Conservation (phyloP, 2,329 filamentous ascomycete species). For the Chrysoporthe austroafricana region DNA sequence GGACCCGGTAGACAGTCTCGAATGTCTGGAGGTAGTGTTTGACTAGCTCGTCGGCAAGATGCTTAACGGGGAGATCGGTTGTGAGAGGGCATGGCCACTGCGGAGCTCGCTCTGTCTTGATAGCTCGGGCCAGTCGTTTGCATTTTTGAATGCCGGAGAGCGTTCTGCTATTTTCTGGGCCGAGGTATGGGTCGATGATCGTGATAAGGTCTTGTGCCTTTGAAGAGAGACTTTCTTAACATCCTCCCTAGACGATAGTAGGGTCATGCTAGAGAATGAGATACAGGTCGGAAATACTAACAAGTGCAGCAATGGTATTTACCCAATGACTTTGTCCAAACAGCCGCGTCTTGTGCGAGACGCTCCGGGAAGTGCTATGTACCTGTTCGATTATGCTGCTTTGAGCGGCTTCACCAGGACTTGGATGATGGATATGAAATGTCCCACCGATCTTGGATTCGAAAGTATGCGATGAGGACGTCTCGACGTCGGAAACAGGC, state of each 20-base stretch:
- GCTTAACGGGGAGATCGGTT: slow-evolving; percentile 46
- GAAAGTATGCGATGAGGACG: slow-evolving; percentile 35
- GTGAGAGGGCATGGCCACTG: slow-evolving; percentile 39
- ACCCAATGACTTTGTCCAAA: slow-evolving; percentile 28
- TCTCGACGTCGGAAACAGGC: slow-evolving; percentile 36
- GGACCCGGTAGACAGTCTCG: slow-evolving; percentile 59
- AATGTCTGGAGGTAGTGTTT: slow-evolving; percentile 58
- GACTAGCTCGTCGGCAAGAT: slow-evolving; percentile 54
- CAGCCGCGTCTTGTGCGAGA: slow-evolving; percentile 26
- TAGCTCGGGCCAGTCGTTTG: slow-evolving; percentile 45
- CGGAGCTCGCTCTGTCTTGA: slow-evolving; percentile 46
- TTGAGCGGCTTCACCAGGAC: slow-evolving; percentile 37
- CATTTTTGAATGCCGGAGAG: slow-evolving; percentile 42
- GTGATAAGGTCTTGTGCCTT: slow-evolving; percentile 12
- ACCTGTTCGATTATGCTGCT: slow-evolving; percentile 16
- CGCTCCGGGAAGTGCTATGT: slow-evolving; percentile 9
- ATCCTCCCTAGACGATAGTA: not conserved
- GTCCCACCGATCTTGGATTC: slow-evolving; percentile 43
- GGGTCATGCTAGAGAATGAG: not conserved
- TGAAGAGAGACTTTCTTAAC: not conserved
- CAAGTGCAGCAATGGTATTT: slow-evolving; percentile 10
- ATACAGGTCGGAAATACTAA: not conserved
- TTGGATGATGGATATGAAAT: slow-evolving; percentile 45
- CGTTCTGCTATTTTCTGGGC: not conserved
- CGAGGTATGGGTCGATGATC: slow-evolving; percentile 8